Conservation (phyloP, 305 asterid species). For the Solanum hybrid region DNA sequence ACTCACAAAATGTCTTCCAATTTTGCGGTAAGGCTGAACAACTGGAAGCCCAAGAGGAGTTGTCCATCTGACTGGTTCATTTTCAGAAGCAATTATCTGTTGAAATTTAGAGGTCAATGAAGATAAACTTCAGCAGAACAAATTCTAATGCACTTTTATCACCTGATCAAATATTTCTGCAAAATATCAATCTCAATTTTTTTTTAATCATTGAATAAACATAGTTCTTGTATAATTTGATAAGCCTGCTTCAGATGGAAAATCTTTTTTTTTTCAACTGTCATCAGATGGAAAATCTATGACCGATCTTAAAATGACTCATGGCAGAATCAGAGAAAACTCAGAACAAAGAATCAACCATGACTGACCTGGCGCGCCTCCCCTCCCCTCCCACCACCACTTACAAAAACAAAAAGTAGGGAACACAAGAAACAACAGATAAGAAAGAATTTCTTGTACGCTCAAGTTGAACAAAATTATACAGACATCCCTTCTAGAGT, state of each 20-base stretch:
- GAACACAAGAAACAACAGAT: background rate
- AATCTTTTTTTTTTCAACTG: background rate
- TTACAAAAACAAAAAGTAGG: background rate
- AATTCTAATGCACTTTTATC: background rate
- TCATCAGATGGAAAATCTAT: background rate
- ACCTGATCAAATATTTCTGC: background rate
- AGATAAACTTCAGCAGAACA: constrained; percentile 1
- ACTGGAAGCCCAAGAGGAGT: constrained; percentile 99
- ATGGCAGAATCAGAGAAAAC: background rate
- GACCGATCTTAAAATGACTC: background rate
- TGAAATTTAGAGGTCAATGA: constrained; percentile 17
- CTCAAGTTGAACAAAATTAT: background rate
- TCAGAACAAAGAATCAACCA: background rate
- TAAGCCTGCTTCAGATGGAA: background rate
- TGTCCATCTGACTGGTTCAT: constrained; percentile 86
- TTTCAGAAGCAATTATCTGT: constrained; percentile 83
- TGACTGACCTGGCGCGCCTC: background rate
- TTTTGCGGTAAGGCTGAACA: constrained; percentile 89
- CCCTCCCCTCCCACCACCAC: background rate
- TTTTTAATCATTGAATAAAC: background rate
- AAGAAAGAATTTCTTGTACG: background rate
- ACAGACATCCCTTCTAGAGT: background rate
- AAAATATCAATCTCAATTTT: background rate
- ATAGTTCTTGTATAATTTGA: background rate
- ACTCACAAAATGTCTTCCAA: constrained; percentile 69